phyloP scores from a whole-genome alignment of 2,329 filamentous ascomycete species.

The Ploettnerulaceae sp. region DNA sequence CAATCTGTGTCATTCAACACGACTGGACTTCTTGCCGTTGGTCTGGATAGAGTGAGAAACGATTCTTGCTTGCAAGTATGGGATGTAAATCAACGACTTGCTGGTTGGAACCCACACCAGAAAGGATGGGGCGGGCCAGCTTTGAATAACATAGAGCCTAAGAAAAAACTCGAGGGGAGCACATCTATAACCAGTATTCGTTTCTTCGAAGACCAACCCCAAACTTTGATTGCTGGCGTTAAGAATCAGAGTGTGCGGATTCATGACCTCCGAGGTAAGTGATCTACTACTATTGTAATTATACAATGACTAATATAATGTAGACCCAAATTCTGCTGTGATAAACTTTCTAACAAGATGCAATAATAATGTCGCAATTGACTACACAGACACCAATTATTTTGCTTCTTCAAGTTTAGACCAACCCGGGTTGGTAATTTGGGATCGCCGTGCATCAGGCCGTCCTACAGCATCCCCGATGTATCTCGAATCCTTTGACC shows the following conservation, averaged over 20 bases:
- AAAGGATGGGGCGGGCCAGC: slow-evolving; percentile 40
- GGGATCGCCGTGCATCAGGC: slow-evolving; percentile 65
- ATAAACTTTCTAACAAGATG: slow-evolving; percentile 61
- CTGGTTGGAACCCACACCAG: slow-evolving; percentile 42
- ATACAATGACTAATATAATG: slow-evolving; percentile 25
- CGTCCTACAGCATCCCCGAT: slow-evolving; percentile 47
- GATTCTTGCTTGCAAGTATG: slow-evolving; percentile 80
- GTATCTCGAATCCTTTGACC: slow-evolving; percentile 54
- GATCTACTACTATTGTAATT: background rate
- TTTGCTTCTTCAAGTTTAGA: slow-evolving; percentile 76
- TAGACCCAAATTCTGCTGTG: slow-evolving; percentile 47
- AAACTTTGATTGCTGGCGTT: slow-evolving; percentile 70
- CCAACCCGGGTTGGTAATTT: slow-evolving; percentile 69
- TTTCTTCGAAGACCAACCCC: slow-evolving; percentile 73
- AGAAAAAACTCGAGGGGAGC: slow-evolving; percentile 56
- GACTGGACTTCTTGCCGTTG: slow-evolving; percentile 67
- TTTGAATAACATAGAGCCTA: slow-evolving; percentile 40
- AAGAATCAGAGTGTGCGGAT: slow-evolving; percentile 70
- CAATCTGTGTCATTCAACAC: slow-evolving; percentile 79
- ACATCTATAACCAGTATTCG: slow-evolving; percentile 78
- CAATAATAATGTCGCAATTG: slow-evolving; percentile 70
- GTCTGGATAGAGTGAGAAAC: slow-evolving; percentile 74
- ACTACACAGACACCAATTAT: slow-evolving; percentile 76
- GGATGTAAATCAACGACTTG: slow-evolving; percentile 61
- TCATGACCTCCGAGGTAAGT: slow-evolving; percentile 70